Percentiles rank a stretch among this genome's conserved stretches.
These are phyloP conservation scores for Aspergillus japonicus DNA, from an alignment of 2,329 filamentous ascomycete species.

Conservation along the genomic window DNA sequence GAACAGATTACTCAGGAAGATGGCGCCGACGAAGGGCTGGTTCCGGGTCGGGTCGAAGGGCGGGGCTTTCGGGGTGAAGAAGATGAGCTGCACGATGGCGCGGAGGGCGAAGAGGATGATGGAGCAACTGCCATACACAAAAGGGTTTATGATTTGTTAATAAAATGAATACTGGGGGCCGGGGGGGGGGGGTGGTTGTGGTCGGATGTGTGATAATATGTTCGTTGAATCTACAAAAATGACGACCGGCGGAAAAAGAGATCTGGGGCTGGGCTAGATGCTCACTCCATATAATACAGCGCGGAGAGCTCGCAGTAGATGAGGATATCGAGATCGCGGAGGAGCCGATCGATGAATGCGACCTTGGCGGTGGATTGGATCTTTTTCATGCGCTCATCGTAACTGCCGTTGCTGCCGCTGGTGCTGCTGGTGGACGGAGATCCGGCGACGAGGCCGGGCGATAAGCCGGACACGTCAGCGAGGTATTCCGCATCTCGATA, in stretches of 20 bases:
- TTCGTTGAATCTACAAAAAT: background rate
- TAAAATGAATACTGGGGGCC: background rate
- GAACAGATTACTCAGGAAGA: constrained; percentile 55
- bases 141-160: background rate
- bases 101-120: constrained; percentile 57
- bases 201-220: background rate
- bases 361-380: constrained; percentile 42
- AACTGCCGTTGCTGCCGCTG: constrained; percentile 11
- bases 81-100: constrained; percentile 55
- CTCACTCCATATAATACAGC: constrained; percentile 64
- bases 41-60: constrained; percentile 52
- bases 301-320: constrained; percentile 62
- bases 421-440: constrained; percentile 11
- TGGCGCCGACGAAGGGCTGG: constrained; percentile 54
- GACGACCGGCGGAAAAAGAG: too few species aligned
- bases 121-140: constrained; percentile 50
- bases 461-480: constrained; percentile 45
- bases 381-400: constrained; percentile 32
- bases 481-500: constrained; percentile 49
- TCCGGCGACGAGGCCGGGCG: constrained; percentile 28
- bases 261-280: background rate
- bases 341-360: constrained; percentile 54
- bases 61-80: constrained; percentile 59
- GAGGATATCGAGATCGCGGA: constrained; percentile 58
- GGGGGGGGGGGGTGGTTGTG: too few species aligned